A percentile compares a stretch with the other conserved stretches of the same genome.
Evolutionary conservation across 2,329 filamentous ascomycete species (phyloP).

Genomic region (Colletotrichum viniferum): DNA sequence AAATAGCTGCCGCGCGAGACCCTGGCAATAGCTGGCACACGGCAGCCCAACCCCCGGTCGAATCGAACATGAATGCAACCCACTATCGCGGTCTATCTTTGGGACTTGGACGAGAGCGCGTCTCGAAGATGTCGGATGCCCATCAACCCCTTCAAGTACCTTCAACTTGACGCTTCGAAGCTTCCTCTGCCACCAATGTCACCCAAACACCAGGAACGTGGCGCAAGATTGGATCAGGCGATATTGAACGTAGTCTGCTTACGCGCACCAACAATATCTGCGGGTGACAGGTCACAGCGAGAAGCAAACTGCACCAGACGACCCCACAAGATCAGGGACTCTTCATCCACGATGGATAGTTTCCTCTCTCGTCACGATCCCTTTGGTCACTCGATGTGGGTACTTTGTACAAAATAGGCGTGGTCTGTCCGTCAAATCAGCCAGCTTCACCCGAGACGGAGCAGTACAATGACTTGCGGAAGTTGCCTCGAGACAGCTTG

Average conservation of each 20-base stretch:
- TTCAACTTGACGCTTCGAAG: background rate
- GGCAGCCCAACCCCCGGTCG: background rate
- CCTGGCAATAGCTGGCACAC: background rate
- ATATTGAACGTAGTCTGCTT: background rate
- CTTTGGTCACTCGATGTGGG: background rate
- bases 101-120: background rate
- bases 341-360: background rate
- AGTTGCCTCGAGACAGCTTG: background rate
- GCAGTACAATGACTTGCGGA: background rate
- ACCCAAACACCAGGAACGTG: background rate
- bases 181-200: background rate
- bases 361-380: background rate
- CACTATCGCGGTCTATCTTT: background rate
- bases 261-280: background rate
- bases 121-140: background rate
- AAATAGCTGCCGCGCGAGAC: background rate
- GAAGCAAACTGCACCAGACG: background rate
- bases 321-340: background rate
- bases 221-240: background rate
- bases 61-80: background rate
- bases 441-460: background rate
- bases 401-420: background rate
- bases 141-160: background rate
- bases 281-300: background rate
- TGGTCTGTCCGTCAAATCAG: background rate